Evolutionary conservation across 1,139 yeast species (phyloP), one percentile per base, ranked within the genome.

Genomic region (Lodderomyces orthopsilosis): DNA sequence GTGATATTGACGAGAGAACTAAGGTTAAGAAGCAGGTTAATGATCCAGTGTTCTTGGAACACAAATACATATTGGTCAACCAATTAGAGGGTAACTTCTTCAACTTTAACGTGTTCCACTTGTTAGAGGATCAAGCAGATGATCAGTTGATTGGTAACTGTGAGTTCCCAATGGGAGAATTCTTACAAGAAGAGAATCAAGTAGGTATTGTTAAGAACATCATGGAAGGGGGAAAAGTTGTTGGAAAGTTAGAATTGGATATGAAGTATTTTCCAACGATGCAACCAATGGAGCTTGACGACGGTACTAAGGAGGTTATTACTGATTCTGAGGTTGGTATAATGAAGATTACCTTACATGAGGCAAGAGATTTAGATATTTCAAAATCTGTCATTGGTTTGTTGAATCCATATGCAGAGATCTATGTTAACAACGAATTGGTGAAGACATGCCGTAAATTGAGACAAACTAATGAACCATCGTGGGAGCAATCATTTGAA

Each of bases 341-440:
- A 46, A 67, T 84, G 64, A 85, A 83, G 57, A 62, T 93, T 43
- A 77, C 79, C 19, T 70, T 93, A 45, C 84, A 85, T 52, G 84
- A 83, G 53, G 93, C 90, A 38, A 78, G 78, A 51, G 79, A 82
- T 46, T 74, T 93, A 58, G 94, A 87, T 56, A 66, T 76, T 33
- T 68, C 82, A 3, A 62, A 72, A 41, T 79, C 94, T 1, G 69
- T 83, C 47, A 73, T 85, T 49, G 96, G 95, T 39, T 74, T 74
- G 43, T 66, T 85, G 58, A 82, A 84, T 54, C 87, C 93, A 22
- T 81, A 75, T 58, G 89, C 89, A 9, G 87, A 83, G 53, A 63
- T 85, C 19, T 80, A 64, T 53, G 62, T 83, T 43, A 79, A 83
- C 56, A 75, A 74, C 37, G 74, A 80, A 49, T 64, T 78, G 45